Evolutionary conservation across 1,139 yeast genomes (phyloP), one percentile per base, ranked within the genome.

Genomic region (Ogataea hybrid): DNA sequence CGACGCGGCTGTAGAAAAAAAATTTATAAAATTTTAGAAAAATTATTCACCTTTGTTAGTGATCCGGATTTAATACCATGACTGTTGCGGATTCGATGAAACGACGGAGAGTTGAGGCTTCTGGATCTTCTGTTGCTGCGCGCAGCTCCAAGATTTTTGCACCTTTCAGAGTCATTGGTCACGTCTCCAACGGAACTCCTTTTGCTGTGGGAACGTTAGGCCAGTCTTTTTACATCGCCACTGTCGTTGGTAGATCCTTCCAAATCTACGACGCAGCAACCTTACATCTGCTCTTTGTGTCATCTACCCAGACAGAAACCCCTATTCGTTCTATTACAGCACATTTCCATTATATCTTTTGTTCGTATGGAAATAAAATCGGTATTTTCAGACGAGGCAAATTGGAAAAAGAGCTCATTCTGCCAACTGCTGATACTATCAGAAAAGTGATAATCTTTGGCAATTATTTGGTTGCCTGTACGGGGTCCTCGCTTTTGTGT

Each of bases 251-350:
- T 5, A 74, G 80, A 45, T 77, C 94, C 1, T 88, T 92, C 65
- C 98, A 92, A 63, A 87, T 92, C 28, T 94, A 86, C 58, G 98
- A 92, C 67, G 96, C 96, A 12, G 79, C 92, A 32, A 88, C 87
- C 5, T 71, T 92, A 49, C 95, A 87, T 55, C 70, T 92, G 51
- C 68, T 92, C 28, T 94, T 92, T 65, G 95, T 92, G 9, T 87
- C 96, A 2, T 87, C 81, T 51, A 76, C 75, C 23, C 94, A 86
- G 59, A 82, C 96, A 0, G 75, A 83, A 0, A 60, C 77, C 9
- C 76, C 77, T 45, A 90, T 92, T 52, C 77, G 84, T 10, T 77
- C 84, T 28, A 69, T 92, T 43, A 74, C 83, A 17, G 83, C 97
- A 2, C 95, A 88, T 64, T 80, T 79, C 68, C 97, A 92, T 58